These are phyloP conservation scores for Lentinus brumalis DNA, from an alignment of 768 basidiomycete genomes.

Conservation along the genomic window DNA sequence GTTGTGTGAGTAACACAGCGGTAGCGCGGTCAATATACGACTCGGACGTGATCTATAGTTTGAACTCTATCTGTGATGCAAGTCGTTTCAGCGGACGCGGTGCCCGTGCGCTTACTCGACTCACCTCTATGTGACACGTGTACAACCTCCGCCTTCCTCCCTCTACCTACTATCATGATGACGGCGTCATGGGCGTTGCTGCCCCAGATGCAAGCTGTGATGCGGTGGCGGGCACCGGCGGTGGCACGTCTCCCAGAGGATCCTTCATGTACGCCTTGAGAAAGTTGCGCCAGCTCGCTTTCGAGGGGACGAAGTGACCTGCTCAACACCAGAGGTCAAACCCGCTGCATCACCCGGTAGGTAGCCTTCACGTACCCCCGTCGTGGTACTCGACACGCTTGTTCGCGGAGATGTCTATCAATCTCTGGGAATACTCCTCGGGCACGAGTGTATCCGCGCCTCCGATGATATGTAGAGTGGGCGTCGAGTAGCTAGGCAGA, in stretches of 20 bases:
- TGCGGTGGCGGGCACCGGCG: slow-evolving; percentile 37
- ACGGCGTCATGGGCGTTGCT: slow-evolving; percentile 41
- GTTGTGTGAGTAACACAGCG: no score
- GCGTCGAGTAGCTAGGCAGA: slow-evolving; percentile 54
- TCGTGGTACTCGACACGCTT: slow-evolving; percentile 74
- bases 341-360: background rate
- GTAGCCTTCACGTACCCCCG: slow-evolving; percentile 57
- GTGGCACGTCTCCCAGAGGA: slow-evolving; percentile 48
- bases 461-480: slow-evolving; percentile 80
- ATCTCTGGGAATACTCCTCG: slow-evolving; percentile 61
- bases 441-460: slow-evolving; percentile 72
- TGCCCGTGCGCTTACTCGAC: no score
- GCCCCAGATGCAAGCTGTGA: slow-evolving; percentile 49
- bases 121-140: no score
- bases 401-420: slow-evolving; percentile 56
- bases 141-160: no score
- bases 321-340: background rate
- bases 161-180: no score
- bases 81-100: no score
- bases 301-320: slow-evolving; percentile 88
- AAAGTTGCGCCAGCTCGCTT: slow-evolving; percentile 75
- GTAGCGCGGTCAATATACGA: no score
- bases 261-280: slow-evolving; percentile 64
- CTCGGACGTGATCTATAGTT: no score
- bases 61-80: no score